A percentile compares a stretch with the other conserved stretches of the same genome.
Conservation (phyloP, 2,329 filamentous ascomycete species). For the Aspergillus candidus region DNA sequence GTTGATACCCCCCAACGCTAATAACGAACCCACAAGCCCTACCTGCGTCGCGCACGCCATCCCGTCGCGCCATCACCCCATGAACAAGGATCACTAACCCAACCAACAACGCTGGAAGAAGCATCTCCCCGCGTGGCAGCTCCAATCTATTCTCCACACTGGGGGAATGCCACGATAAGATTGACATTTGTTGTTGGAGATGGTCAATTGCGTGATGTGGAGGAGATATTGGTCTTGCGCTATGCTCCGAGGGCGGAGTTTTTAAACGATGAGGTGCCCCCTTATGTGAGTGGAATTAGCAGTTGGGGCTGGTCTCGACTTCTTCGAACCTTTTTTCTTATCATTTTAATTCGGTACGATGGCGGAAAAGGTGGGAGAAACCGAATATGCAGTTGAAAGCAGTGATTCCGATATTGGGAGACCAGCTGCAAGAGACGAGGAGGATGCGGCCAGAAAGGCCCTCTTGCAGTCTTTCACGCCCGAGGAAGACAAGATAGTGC, state of each 20-base stretch:
- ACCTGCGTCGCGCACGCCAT: constrained; percentile 8
- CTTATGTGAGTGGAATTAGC: too few species aligned
- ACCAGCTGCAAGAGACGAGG: not conserved
- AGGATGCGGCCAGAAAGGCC: constrained; percentile 5
- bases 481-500: constrained; percentile 8
- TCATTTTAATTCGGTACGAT: not conserved
- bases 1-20: too few species aligned
- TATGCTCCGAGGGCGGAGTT: too few species aligned
- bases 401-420: not conserved
- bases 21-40: too few species aligned
- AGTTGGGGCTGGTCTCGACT: not conserved
- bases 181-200: not conserved
- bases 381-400: not conserved
- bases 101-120: too few species aligned
- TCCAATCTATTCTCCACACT: constrained; percentile 1
- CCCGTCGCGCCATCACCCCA: constrained; percentile 7
- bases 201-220: not conserved
- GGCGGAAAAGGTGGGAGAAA: not conserved
- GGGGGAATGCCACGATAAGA: not conserved
- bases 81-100: not conserved
- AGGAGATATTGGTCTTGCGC: not conserved
- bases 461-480: constrained; percentile 9
- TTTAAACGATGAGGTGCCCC: too few species aligned
- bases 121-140: not conserved
- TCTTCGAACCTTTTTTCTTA: not conserved